Evolutionary conservation across 108 stramenopile species (phyloP).

Genomic region (Skeletonema menzelii): DNA sequence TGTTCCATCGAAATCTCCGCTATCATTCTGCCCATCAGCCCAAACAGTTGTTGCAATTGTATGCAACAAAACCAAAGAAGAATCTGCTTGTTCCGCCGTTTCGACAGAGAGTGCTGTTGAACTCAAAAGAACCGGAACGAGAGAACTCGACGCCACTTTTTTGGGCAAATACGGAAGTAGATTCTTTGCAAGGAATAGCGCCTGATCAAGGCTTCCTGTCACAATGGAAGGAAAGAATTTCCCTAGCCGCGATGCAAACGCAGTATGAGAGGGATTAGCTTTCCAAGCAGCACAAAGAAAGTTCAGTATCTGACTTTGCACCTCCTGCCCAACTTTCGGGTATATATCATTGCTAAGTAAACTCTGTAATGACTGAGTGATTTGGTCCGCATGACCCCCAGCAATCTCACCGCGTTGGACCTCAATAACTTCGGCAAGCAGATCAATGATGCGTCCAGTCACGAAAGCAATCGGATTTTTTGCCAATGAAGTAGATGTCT

Average conservation of each 20-base stretch:
- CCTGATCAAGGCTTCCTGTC: slow-evolving; percentile 33
- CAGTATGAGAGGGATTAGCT: slow-evolving; percentile 36
- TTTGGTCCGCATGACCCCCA: slow-evolving; percentile 20
- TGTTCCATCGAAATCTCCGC: slow-evolving; percentile 23
- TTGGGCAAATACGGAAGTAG: slow-evolving; percentile 54
- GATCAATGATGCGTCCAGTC: slow-evolving; percentile 36
- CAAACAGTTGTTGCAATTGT: slow-evolving; percentile 29
- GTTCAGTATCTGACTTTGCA: slow-evolving; percentile 38
- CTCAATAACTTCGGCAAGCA: slow-evolving; percentile 34
- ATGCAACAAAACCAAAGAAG: slow-evolving; percentile 42
- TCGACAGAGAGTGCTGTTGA: slow-evolving; percentile 34
- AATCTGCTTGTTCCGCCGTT: slow-evolving; percentile 19
- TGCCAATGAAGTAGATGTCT: neutral
- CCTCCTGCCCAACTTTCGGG: slow-evolving; percentile 13
- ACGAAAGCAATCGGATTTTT: slow-evolving; percentile 8
- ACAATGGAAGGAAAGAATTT: slow-evolving; percentile 43
- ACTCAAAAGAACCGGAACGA: slow-evolving; percentile 47
- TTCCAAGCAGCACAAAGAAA: slow-evolving; percentile 49
- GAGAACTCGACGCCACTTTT: slow-evolving; percentile 20
- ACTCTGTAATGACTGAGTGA: slow-evolving; percentile 34
- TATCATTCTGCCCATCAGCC: slow-evolving; percentile 20
- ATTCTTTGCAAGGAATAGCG: slow-evolving; percentile 52
- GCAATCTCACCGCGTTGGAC: slow-evolving; percentile 48
- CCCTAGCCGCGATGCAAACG: slow-evolving; percentile 38
- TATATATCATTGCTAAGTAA: slow-evolving; percentile 33